phyloP scores from a whole-genome alignment of 805 yeast genomes.

The Debaryomyces castellii region DNA sequence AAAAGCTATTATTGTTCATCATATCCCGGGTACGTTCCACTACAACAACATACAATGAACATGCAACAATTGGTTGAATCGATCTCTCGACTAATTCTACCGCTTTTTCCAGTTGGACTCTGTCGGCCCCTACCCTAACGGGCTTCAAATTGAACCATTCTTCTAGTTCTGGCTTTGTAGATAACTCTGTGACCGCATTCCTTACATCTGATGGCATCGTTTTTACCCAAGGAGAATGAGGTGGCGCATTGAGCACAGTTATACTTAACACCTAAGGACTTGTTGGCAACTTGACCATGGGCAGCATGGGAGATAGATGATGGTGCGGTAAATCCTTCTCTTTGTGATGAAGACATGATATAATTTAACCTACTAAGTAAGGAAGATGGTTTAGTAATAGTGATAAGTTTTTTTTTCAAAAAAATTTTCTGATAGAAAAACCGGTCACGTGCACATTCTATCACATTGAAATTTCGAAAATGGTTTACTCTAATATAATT shows the following conservation, averaged over 20 bases:
- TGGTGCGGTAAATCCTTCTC: slow-evolving; percentile 89
- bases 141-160: slow-evolving; percentile 71
- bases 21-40: not conserved
- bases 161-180: slow-evolving; percentile 94
- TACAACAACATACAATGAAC: not conserved
- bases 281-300: slow-evolving; percentile 69
- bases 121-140: slow-evolving; percentile 21
- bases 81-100: not conserved
- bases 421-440: not conserved
- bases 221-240: slow-evolving; percentile 80
- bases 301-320: slow-evolving; percentile 71
- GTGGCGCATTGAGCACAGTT: slow-evolving; percentile 97
- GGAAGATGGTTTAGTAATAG: not conserved
- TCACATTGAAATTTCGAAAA: not conserved
- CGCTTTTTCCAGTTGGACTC: not conserved
- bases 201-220: slow-evolving; percentile 96
- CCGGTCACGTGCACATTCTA: not conserved
- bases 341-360: slow-evolving; percentile 47
- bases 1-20: not conserved
- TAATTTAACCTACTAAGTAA: not conserved
- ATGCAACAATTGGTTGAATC: not conserved
- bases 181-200: slow-evolving; percentile 98
- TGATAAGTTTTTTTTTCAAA: not conserved
- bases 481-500: not conserved
- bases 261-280: slow-evolving; percentile 82